These are phyloP conservation scores for Populus hybrid DNA, from an alignment of 441 rosid species.

Conservation along the genomic window DNA sequence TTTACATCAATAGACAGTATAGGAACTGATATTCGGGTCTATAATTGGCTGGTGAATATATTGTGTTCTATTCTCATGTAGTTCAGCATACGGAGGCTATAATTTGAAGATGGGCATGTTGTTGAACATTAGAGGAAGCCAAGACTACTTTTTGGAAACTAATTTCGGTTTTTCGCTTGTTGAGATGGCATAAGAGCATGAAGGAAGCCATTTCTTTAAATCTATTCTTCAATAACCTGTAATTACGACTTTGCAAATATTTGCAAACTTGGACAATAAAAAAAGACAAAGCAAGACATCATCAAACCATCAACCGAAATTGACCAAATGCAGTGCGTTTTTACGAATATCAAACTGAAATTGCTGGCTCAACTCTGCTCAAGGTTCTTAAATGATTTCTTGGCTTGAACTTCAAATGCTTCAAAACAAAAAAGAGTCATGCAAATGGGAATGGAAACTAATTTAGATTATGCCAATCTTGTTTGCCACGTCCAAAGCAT, in stretches of 20 bases:
- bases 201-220: no score
- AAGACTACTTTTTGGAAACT: slow-evolving; percentile 66
- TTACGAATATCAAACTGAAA: not conserved
- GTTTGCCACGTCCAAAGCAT: slow-evolving; percentile 94
- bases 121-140: slow-evolving; percentile 85
- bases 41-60: not conserved
- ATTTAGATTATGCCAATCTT: slow-evolving; percentile 84
- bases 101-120: slow-evolving; percentile 43
- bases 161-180: no score
- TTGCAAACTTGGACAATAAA: not conserved
- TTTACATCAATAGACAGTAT: slow-evolving; percentile 92
- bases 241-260: no score
- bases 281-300: not conserved
- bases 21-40: slow-evolving; percentile 81
- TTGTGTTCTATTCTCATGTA: slow-evolving; percentile 15
- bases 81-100: slow-evolving; percentile 53
- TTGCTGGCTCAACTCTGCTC: not conserved
- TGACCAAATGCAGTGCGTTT: not conserved
- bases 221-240: no score
- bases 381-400: not conserved
- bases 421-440: not conserved
- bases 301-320: not conserved
- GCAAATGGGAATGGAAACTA: not conserved
- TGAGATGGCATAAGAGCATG: no score
- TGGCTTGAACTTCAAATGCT: not conserved